phyloP scores from a whole-genome alignment of 441 rosid species.

The Mallotus japonicus region DNA sequence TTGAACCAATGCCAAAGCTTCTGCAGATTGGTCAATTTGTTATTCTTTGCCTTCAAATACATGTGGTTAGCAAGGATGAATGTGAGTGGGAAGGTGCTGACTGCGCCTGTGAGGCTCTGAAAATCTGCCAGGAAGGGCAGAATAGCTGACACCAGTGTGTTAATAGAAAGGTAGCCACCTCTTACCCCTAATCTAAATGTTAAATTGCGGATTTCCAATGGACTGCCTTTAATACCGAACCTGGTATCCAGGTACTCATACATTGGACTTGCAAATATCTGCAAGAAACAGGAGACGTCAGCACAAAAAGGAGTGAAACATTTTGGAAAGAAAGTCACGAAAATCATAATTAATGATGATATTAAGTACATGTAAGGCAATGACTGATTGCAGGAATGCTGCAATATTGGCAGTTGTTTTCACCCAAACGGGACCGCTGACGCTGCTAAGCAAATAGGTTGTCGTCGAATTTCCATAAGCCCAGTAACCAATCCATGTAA shows the following conservation, averaged over 20 bases:
- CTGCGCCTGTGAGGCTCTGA: conserved; percentile 84
- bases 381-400: conserved; percentile 82
- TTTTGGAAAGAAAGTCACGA: neutral
- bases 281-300: conserved; percentile 1
- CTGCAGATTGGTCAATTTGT: conserved; percentile 42
- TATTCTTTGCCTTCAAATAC: conserved; percentile 61
- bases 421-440: conserved; percentile 77
- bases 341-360: neutral
- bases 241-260: conserved; percentile 83
- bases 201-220: conserved; percentile 55
- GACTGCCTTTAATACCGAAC: conserved; percentile 67
- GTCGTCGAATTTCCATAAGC: conserved; percentile 81
- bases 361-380: conserved; percentile 66
- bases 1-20: conserved; percentile 90
- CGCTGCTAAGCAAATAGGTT: conserved; percentile 64
- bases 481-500: conserved; percentile 87
- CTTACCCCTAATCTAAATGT: conserved; percentile 59
- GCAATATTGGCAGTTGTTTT: conserved; percentile 71
- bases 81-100: conserved; percentile 87
- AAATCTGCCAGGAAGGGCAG: conserved; percentile 89
- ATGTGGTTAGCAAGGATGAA: conserved; percentile 91
- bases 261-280: conserved; percentile 93
- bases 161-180: conserved; percentile 70
- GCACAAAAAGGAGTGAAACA: neutral
- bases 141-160: conserved; percentile 74